Base-by-base conservation (phyloP, 2,329 filamentous ascomycete species). In the Pseudodiploospora longispora region DNA sequence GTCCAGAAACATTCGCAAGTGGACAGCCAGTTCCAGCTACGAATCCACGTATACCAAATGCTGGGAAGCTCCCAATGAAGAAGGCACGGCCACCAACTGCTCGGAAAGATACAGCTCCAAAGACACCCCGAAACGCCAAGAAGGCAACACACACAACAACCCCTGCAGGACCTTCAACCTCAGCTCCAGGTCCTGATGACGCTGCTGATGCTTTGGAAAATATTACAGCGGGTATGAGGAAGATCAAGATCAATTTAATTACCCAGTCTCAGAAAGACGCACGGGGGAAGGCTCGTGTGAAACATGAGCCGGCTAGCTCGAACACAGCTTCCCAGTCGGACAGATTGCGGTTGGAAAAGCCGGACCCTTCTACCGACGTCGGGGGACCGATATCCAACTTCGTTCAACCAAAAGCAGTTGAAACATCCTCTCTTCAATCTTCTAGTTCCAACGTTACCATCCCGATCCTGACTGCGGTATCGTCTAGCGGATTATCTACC, bases 201-300 rank as follows among this genome's bases (percentile, higher is more conserved):
- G 35, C 41, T 4, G 51, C 48, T 3, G 63, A 69, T 39, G 72
- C 72, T 40, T 56, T 83, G 32, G 75, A 81, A 42, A 71, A 64
- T 40, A 67, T 83, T 48, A 75, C 77, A 0, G 68, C 66, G 32
- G 73, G 75, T 2, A 75, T 82, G 71, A 80, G 76, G 57, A 80
- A 75, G 58, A 76, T 83, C 46, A 80, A 75, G 56, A 78, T 83
- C 53, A 81, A 75, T 42, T 58, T 82, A 27, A 66, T 81, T 34
- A 80, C 76, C 2, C 71, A 79, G 47, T 69, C 76, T 34, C 74
- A 80, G 53, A 74, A 70, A 52, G 77, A 79, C 40, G 76, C 74
- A 2, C 71, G 67, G 28, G 70, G 71, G 42, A 56, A 58, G 43
- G 54, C 59, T n/a, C 54, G 53, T 4, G 39, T 53, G 10, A 56